Base-by-base conservation (phyloP, 1,284 basidiomycete genomes). In the Rhodotorula sp. region DNA sequence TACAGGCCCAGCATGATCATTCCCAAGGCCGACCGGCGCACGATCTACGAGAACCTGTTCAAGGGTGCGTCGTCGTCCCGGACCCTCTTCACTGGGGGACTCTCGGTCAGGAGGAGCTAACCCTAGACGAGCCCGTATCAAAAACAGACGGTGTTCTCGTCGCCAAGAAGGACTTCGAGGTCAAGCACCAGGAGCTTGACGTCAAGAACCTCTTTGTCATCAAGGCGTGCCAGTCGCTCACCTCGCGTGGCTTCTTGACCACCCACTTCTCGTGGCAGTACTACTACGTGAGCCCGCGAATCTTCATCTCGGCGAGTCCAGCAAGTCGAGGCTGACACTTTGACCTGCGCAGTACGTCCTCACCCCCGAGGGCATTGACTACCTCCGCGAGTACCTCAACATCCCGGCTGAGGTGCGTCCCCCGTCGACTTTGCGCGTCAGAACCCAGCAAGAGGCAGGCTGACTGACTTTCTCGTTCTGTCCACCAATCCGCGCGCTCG, bases 221-320 rank as follows among this genome's bases (percentile, higher is more conserved):
- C 88, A 99, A 99, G 89, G 93, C 93, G 75, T 90, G 96, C 86
- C 96, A 99, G 85, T 95, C 92, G 84, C 87, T 99, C 79, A 98
- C 92, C 82, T 97, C 94, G 73, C 90, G 88, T 84, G 93, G 94
- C 76, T 90, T 87, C 84, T 93, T 99, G 84, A 97, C 98, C 89
- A 98, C 96, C 78, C 95, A 95, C 83, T 84, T 83, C 81, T 82
- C 81, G 73, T 83, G 83, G 83, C 82, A 82, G 77, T 83, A 80
- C 81, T 83, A 82, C 80, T 83, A 78, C 73, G 68, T 75, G 47
- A 43, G 69, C 39, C 39, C 39, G 39, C 39, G 10, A 43, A 43
- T 12, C 10, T 12, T 52, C 26, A 21, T 26, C 8, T 18, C 29
- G 46, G 29, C n/a, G 21, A 15, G 29, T 15, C 16, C 3, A 14